Evolutionary conservation across 2,329 filamentous ascomycete species (phyloP).

Genomic region (Phialophora verrucosa): DNA sequence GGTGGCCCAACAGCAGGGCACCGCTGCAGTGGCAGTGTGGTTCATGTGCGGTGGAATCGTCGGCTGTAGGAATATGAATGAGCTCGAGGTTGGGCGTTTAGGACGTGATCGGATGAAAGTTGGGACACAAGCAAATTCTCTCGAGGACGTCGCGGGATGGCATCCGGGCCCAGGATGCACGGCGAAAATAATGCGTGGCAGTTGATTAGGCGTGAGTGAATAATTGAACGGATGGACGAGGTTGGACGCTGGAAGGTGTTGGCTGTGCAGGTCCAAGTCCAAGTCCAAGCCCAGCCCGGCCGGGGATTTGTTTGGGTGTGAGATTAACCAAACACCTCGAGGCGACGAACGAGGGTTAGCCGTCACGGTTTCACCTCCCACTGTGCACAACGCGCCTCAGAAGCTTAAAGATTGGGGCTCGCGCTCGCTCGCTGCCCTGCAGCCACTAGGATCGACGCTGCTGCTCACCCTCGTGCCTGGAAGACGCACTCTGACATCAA

Average conservation of each 20-base stretch:
- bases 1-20: constrained; percentile 17
- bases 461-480: constrained; percentile 8
- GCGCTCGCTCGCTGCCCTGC: neutral
- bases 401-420: constrained; percentile 17
- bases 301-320: constrained; percentile 22
- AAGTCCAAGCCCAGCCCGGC: constrained; percentile 2
- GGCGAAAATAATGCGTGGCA: neutral
- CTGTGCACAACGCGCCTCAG: constrained; percentile 6
- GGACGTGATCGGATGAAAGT: neutral
- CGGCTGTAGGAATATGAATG: neutral
- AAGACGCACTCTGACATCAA: constrained; percentile 21
- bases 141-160: constrained; percentile 2
- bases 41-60: constrained; percentile 26
- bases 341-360: constrained; percentile 19
- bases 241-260: constrained; percentile 15
- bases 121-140: neutral
- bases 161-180: constrained; percentile 2
- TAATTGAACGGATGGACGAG: constrained; percentile 15
- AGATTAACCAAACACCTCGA: constrained; percentile 13
- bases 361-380: constrained; percentile 8
- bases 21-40: constrained; percentile 17
- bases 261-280: constrained; percentile 11
- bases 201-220: neutral
- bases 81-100: neutral
- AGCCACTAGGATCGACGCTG: constrained; percentile 2